Percentiles rank a stretch among this genome's conserved stretches.
phyloP scores from a whole-genome alignment of 306 rosid species.

The Castanea crenata region DNA sequence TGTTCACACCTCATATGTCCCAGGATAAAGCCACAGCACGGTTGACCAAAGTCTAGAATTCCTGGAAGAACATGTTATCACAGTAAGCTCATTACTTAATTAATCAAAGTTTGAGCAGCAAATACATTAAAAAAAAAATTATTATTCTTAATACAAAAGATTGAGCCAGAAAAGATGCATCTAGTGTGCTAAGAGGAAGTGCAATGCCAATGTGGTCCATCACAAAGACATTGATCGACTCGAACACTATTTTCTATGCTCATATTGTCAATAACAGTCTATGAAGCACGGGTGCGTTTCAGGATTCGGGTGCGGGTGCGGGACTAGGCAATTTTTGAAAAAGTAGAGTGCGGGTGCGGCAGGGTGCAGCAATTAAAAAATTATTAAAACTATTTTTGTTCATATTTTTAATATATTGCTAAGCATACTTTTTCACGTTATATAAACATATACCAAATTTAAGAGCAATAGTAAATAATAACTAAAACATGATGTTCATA shows the following conservation, averaged over 20 bases:
- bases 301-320: too few species aligned
- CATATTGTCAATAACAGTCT: not conserved
- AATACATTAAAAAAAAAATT: too few species aligned
- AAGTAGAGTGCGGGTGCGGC: too few species aligned
- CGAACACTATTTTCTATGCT: not conserved
- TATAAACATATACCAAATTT: too few species aligned
- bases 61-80: conserved; percentile 41
- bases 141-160: not conserved
- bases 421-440: too few species aligned
- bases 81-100: conserved; percentile 23
- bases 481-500: too few species aligned
- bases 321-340: too few species aligned
- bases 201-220: not conserved
- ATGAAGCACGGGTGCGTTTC: too few species aligned
- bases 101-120: not conserved
- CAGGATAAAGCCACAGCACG: conserved; percentile 90
- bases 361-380: too few species aligned
- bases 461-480: too few species aligned
- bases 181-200: not conserved
- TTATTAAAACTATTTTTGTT: too few species aligned
- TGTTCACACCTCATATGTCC: conserved; percentile 79
- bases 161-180: not conserved
- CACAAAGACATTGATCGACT: conserved; percentile 1
- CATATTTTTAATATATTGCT: too few species aligned
- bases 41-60: conserved; percentile 70